These are phyloP conservation scores for Cadophora sp. DNA, from an alignment of 2,329 filamentous ascomycete species.

Conservation along the genomic window DNA sequence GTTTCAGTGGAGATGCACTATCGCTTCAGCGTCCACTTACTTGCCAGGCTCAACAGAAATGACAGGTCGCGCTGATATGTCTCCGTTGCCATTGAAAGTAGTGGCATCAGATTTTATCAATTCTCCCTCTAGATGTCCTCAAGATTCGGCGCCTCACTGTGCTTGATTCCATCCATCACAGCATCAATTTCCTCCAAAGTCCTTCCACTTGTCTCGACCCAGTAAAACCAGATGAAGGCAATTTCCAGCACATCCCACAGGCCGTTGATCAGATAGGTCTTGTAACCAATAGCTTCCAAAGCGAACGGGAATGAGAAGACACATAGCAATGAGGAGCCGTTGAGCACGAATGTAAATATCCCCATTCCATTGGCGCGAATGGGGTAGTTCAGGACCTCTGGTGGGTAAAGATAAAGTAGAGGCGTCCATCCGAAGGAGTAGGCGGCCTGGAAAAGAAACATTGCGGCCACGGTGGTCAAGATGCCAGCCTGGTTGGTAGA, in stretches of 20 bases:
- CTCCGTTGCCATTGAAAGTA: no score
- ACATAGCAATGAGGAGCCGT: constrained; percentile 42
- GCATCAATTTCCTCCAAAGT: constrained; percentile 50
- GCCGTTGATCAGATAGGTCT: constrained; percentile 34
- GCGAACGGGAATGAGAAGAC: constrained; percentile 48
- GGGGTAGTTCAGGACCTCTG: constrained; percentile 56
- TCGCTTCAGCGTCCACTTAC: no score
- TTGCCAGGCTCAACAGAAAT: background rate
- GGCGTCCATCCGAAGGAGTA: constrained; percentile 60
- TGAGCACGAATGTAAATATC: constrained; percentile 46
- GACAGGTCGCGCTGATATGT: no score
- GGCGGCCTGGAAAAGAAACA: constrained; percentile 59
- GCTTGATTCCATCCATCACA: constrained; percentile 38
- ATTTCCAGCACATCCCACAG: constrained; percentile 47
- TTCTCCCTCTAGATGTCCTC: background rate
- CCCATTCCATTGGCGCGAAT: constrained; percentile 56
- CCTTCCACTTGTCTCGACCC: constrained; percentile 50
- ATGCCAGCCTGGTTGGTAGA: constrained; percentile 38
- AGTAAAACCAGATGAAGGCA: constrained; percentile 51
- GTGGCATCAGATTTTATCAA: no score
- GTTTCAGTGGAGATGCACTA: no score
- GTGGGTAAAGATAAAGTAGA: constrained; percentile 55
- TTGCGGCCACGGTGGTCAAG: constrained; percentile 54
- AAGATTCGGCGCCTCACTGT: constrained; percentile 30
- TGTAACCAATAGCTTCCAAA: constrained; percentile 41